phyloP scores from a whole-genome alignment of 306 rosid species.

The Echinosophora koreensis region DNA sequence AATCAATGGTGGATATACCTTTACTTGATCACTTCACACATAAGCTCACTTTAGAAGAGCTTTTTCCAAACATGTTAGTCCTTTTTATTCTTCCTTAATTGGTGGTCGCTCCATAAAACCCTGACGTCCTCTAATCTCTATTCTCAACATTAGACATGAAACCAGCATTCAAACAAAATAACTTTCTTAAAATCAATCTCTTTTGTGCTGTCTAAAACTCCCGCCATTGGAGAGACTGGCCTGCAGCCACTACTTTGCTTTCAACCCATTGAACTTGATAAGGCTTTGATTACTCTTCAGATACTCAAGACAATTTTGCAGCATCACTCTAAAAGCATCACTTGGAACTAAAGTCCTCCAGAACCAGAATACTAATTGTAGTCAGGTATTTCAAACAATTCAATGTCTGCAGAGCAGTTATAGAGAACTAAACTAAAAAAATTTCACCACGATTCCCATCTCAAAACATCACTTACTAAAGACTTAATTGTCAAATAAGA shows the following conservation, averaged over 20 bases:
- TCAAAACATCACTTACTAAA: slow-evolving; percentile 29
- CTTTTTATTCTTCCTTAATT: slow-evolving; percentile 29
- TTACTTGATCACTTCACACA: no score
- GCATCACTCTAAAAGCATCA: slow-evolving; percentile 24
- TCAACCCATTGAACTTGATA: slow-evolving; percentile 31
- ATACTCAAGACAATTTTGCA: slow-evolving; percentile 8
- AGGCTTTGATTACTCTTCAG: slow-evolving; percentile 11
- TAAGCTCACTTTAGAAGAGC: no score
- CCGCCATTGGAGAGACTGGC: slow-evolving; percentile 15
- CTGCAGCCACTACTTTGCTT: slow-evolving; percentile 14
- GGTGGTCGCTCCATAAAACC: slow-evolving; percentile 13
- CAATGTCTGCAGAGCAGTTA: slow-evolving; percentile 7
- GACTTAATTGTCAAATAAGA: slow-evolving; percentile 25
- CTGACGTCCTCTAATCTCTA: neutral
- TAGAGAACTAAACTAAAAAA: slow-evolving; percentile 14
- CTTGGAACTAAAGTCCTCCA: slow-evolving; percentile 9
- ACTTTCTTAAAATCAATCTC: neutral
- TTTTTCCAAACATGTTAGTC: slow-evolving; percentile 21
- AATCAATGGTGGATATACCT: no score
- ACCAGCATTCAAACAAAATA: slow-evolving; percentile 15
- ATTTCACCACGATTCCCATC: slow-evolving; percentile 12
- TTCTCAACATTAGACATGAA: neutral
- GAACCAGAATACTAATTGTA: slow-evolving; percentile 15
- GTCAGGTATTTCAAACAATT: slow-evolving; percentile 6
- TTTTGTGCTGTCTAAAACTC: slow-evolving; percentile 3